Evolutionary conservation across 2,329 filamentous ascomycete genomes (phyloP).

Genomic region (Curvularia spicifera): DNA sequence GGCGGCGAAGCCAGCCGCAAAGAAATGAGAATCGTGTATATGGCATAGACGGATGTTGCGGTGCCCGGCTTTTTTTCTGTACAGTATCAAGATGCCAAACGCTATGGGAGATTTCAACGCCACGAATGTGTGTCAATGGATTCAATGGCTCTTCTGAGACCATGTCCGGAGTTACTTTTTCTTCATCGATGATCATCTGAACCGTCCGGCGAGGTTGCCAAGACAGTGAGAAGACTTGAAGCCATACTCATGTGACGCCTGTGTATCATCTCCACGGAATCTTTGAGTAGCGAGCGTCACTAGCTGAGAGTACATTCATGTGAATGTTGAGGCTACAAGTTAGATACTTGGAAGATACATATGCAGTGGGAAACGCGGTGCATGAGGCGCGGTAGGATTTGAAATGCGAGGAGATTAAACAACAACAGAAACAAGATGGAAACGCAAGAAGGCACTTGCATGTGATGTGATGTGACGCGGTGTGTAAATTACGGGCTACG

Average conservation of each 20-base stretch:
- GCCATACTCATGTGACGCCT: neutral
- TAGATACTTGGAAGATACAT: neutral
- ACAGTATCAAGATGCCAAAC: conserved; percentile 9
- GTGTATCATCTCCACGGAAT: neutral
- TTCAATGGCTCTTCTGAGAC: neutral
- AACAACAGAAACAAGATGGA: neutral
- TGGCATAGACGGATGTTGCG: neutral
- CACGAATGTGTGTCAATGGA: neutral
- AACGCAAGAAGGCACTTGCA: neutral
- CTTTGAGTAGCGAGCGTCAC: neutral
- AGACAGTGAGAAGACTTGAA: neutral
- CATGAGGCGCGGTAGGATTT: neutral
- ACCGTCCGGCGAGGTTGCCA: neutral
- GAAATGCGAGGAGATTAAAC: neutral
- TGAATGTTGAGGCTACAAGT: neutral
- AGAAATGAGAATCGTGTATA: conserved; percentile 11
- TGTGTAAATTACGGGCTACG: neutral
- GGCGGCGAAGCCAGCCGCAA: conserved; percentile 21
- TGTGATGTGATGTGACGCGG: neutral
- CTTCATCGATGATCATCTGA: neutral
- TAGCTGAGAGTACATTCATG: neutral
- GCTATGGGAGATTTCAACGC: neutral
- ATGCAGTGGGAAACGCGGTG: neutral
- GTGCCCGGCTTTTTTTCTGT: neutral
- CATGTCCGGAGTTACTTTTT: neutral